Percentiles rank a stretch among this genome's conserved stretches.
Evolutionary conservation across 192 early-diverging fungal species (phyloP).

Genomic region (Umbelopsis ramanniana): DNA sequence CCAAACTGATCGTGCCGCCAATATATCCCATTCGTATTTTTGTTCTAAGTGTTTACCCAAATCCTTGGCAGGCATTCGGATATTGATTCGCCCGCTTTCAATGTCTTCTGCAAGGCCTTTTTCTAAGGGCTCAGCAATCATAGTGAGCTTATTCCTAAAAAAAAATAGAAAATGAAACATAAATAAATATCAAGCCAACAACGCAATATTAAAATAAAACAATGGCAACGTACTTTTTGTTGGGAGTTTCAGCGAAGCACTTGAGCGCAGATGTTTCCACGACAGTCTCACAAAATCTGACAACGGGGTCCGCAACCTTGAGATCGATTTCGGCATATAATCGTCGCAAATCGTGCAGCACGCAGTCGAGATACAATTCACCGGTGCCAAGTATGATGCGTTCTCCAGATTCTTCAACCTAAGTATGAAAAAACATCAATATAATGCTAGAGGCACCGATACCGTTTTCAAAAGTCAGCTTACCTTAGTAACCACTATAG

Average conservation of each 20-base stretch:
- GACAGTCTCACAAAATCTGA: conserved; percentile 94
- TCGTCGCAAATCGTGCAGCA: conserved; percentile 91
- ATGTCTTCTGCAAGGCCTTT: conserved; percentile 92
- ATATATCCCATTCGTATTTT: conserved; percentile 93
- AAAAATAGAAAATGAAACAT: conserved; percentile 3
- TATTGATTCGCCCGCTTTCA: conserved; percentile 73
- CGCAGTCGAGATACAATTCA: conserved; percentile 96
- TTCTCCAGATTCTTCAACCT: conserved; percentile 95
- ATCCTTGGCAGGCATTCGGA: conserved; percentile 73
- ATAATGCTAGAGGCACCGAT: neutral
- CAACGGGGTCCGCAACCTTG: conserved; percentile 98
- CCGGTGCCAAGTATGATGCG: conserved; percentile 95
- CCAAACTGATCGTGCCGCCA: conserved; percentile 94
- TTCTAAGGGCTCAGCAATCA: conserved; percentile 95
- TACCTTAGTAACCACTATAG: conserved; percentile 81
- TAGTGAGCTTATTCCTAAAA: conserved; percentile 89
- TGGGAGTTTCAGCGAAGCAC: conserved; percentile 98
- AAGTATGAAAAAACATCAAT: neutral
- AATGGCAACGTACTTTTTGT: conserved; percentile 76
- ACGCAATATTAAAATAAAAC: neutral
- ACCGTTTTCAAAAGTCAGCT: neutral
- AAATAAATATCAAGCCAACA: neutral
- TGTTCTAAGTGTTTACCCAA: conserved; percentile 82
- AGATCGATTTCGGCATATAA: conserved; percentile 97
- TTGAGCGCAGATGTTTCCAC: conserved; percentile 92